Conservation (phyloP, 805 yeast species). For the Metschnikowia gruessii region DNA sequence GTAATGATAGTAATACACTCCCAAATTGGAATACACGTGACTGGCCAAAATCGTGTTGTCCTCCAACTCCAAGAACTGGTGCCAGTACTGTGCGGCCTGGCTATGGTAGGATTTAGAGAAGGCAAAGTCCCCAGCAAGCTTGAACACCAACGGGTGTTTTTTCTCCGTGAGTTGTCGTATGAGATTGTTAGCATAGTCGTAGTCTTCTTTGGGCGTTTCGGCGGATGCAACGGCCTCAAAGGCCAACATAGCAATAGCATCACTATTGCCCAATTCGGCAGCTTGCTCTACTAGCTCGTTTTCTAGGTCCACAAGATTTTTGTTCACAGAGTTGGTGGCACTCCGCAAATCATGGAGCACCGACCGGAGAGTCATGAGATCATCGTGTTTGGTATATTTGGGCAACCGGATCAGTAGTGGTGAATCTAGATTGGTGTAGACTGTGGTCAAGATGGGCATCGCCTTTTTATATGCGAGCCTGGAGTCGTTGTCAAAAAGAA, state of each 20-base stretch:
- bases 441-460: constrained; percentile 48
- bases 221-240: constrained; percentile 52
- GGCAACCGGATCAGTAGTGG: constrained; percentile 44
- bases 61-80: constrained; percentile 54
- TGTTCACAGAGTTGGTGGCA: constrained; percentile 58
- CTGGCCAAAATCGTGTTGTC: constrained; percentile 57
- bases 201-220: constrained; percentile 48
- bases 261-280: constrained; percentile 78
- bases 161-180: constrained; percentile 53
- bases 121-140: constrained; percentile 76
- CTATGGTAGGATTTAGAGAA: constrained; percentile 44
- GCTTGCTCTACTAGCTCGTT: constrained; percentile 74
- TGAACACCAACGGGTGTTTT: constrained; percentile 71
- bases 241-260: constrained; percentile 73
- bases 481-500: constrained; percentile 66
- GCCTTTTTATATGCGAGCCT: constrained; percentile 52
- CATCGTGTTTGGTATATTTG: constrained; percentile 47
- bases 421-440: constrained; percentile 49
- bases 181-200: constrained; percentile 57
- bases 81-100: constrained; percentile 61
- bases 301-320: constrained; percentile 58
- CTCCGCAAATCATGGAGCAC: constrained; percentile 61
- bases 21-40: constrained; percentile 69
- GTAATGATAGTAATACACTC: constrained; percentile 53
- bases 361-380: constrained; percentile 65